Evolutionary conservation across 306 rosid species (phyloP).

Genomic region (Casuarina cunninghamiana): DNA sequence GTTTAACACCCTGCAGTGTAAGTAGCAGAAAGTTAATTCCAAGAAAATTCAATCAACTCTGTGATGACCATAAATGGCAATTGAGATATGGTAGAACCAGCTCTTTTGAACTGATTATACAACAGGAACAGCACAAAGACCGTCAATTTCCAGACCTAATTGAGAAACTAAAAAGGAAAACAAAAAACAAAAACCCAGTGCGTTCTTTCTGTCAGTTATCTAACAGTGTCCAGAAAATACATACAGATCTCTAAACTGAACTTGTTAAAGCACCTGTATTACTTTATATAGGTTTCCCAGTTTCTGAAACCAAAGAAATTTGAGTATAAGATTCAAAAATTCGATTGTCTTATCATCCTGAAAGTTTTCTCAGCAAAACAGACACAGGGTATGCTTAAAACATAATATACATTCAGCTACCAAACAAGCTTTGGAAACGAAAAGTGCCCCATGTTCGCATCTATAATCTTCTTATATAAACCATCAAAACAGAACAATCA

Average conservation of each 20-base stretch:
- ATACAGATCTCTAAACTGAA: neutral
- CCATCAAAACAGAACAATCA: neutral
- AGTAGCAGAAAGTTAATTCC: conserved; percentile 4
- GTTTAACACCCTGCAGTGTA: conserved; percentile 44
- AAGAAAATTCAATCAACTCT: neutral
- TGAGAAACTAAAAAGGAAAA: neutral
- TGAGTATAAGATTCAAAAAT: neutral
- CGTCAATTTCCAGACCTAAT: neutral
- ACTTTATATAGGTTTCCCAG: neutral
- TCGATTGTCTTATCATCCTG: neutral
- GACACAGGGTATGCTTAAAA: neutral
- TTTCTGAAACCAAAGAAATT: neutral
- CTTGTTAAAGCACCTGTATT: neutral
- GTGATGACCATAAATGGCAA: neutral
- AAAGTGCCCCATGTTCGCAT: neutral
- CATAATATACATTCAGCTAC: neutral
- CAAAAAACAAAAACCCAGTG: neutral
- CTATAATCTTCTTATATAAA: neutral
- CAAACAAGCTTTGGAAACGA: neutral
- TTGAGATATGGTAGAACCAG: neutral
- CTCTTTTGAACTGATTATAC: neutral
- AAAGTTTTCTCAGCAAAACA: neutral
- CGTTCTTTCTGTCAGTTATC: neutral
- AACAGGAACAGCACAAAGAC: conserved; percentile 1
- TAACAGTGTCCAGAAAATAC: neutral